phyloP scores from a whole-genome alignment of 495 filamentous ascomycete species.

The Annulohypoxylon bovei region DNA sequence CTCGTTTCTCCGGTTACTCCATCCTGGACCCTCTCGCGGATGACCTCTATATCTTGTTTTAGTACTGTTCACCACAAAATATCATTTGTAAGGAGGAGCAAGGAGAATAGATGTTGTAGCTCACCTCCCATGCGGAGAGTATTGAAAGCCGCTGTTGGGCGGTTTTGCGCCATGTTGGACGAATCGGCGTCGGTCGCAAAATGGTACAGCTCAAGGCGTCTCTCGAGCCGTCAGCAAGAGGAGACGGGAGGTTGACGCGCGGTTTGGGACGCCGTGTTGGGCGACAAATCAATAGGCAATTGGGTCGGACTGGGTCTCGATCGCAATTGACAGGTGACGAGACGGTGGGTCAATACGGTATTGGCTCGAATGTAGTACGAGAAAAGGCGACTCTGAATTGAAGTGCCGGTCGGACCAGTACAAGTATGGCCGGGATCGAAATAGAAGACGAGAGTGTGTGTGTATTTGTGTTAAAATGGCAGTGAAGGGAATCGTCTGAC shows the following conservation, averaged over 20 bases:
- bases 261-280: conserved; percentile 58
- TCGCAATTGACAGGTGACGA: conserved; percentile 45
- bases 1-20: conserved; percentile 94
- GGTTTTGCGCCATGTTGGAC: conserved; percentile 59
- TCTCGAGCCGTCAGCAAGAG: conserved; percentile 49
- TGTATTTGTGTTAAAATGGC: not conserved
- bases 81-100: no score
- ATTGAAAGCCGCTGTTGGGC: conserved; percentile 62
- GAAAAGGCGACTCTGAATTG: conserved; percentile 30
- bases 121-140: conserved; percentile 66
- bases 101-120: conserved; percentile 30
- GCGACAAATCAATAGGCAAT: conserved; percentile 51
- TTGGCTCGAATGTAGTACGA: conserved; percentile 19
- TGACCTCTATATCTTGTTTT: conserved; percentile 74
- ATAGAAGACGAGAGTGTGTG: conserved; percentile 2
- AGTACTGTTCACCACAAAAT: conserved; percentile 25
- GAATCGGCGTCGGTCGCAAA: conserved; percentile 42
- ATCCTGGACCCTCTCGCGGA: conserved; percentile 99
- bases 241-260: conserved; percentile 44
- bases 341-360: conserved; percentile 34
- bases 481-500: conserved; percentile 8
- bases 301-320: conserved; percentile 42
- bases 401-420: conserved; percentile 39
- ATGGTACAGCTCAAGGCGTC: conserved; percentile 42
- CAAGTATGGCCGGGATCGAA: conserved; percentile 12